Evolutionary conservation across 2,329 filamentous ascomycete species (phyloP).

Genomic region (Calonectria fujianensis): DNA sequence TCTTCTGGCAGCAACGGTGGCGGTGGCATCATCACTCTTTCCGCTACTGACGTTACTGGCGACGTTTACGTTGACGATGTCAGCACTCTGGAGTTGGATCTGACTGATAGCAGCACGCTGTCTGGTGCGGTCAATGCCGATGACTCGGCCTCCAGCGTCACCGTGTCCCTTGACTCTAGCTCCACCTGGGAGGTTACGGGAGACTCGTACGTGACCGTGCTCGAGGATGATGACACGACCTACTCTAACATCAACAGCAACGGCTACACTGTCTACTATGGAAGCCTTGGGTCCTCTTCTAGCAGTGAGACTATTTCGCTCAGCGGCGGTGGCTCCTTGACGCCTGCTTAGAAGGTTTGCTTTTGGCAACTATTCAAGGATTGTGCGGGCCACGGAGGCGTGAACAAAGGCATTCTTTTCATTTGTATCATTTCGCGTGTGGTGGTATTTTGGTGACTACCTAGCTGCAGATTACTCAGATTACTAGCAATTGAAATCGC

Average conservation of each 20-base stretch:
- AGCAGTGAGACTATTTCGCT: constrained; percentile 25
- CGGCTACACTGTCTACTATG: constrained; percentile 29
- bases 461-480: too few species aligned
- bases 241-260: constrained; percentile 37
- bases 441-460: neutral
- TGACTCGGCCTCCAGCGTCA: constrained; percentile 19
- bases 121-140: constrained; percentile 18
- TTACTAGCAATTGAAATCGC: neutral
- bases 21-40: constrained; percentile 18
- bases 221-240: constrained; percentile 25
- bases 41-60: constrained; percentile 18
- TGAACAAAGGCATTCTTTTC: neutral
- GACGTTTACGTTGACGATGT: constrained; percentile 32
- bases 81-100: constrained; percentile 24
- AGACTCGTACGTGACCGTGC: constrained; percentile 26
- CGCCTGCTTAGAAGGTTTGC: constrained; percentile 10
- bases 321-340: constrained; percentile 30
- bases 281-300: constrained; percentile 25
- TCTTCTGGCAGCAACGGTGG: constrained; percentile 35
- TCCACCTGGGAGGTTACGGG: constrained; percentile 30
- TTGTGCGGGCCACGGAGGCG: neutral
- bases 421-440: neutral
- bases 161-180: constrained; percentile 22
- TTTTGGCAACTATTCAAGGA: too few species aligned
- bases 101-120: constrained; percentile 27